Percentiles rank a stretch among this genome's conserved stretches.
phyloP scores from a whole-genome alignment of 2,329 filamentous ascomycete genomes.

The Thelonectria rubi region DNA sequence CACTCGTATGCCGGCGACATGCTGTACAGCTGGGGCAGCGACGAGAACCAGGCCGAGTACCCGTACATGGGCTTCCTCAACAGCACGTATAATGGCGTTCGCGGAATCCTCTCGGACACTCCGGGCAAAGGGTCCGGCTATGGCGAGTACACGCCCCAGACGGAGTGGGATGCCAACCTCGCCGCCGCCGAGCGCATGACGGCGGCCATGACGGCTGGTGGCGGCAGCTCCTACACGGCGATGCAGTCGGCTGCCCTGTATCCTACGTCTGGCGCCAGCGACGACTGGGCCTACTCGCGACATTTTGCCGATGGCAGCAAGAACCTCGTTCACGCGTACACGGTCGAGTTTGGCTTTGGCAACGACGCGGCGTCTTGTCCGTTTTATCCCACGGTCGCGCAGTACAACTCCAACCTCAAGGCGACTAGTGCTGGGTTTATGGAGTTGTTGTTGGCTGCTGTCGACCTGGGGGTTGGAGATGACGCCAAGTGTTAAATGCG shows the following conservation, averaged over 20 bases:
- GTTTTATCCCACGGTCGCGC: slow-evolving; percentile 53
- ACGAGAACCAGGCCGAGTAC: slow-evolving; percentile 56
- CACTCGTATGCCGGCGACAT: slow-evolving; percentile 60
- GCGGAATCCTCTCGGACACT: slow-evolving; percentile 54
- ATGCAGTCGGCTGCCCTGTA: slow-evolving; percentile 53
- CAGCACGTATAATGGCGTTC: slow-evolving; percentile 56
- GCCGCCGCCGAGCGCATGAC: slow-evolving; percentile 47
- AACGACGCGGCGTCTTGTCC: slow-evolving; percentile 36
- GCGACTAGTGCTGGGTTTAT: slow-evolving; percentile 54
- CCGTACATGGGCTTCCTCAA: slow-evolving; percentile 60
- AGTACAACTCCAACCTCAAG: slow-evolving; percentile 51
- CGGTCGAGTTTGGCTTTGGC: slow-evolving; percentile 53
- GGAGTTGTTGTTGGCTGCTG: slow-evolving; percentile 49
- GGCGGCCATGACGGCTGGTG: slow-evolving; percentile 36
- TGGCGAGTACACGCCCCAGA: slow-evolving; percentile 50
- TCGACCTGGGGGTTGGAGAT: slow-evolving; percentile 25
- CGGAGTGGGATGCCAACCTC: slow-evolving; percentile 45
- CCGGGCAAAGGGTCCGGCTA: slow-evolving; percentile 45
- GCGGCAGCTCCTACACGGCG: slow-evolving; percentile 48
- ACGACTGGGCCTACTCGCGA: slow-evolving; percentile 51
- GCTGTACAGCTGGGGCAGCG: slow-evolving; percentile 62
- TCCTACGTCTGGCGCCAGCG: slow-evolving; percentile 53
- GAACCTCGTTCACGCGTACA: slow-evolving; percentile 41
- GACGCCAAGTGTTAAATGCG: slow-evolving; percentile 3
- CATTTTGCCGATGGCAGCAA: slow-evolving; percentile 24